Conservation (phyloP, 257 asterid species). For the Petrea volubilis region DNA sequence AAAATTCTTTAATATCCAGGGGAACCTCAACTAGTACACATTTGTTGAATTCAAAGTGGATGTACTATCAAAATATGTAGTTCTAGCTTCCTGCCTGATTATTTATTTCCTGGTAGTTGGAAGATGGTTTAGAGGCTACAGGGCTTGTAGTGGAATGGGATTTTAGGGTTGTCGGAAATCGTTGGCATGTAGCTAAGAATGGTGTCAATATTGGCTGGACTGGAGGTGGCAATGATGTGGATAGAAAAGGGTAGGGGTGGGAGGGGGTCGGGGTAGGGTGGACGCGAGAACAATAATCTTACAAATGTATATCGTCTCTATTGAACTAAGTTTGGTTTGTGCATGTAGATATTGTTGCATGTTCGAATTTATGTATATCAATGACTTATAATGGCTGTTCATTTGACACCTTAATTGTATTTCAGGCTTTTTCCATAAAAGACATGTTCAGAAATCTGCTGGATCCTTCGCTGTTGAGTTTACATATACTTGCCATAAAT, state of each 20-base stretch:
- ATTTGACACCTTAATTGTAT: conserved; percentile 24
- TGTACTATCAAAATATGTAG: not conserved
- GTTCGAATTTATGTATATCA: conserved; percentile 16
- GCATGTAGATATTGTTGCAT: conserved; percentile 17
- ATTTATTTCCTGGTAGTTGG: conserved; percentile 1
- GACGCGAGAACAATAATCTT: not conserved
- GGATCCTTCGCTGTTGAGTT: conserved; percentile 43
- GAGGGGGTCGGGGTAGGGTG: not conserved
- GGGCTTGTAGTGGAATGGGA: not conserved
- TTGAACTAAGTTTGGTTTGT: conserved; percentile 19
- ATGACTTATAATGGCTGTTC: conserved; percentile 16
- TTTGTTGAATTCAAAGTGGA: too few relatives aligned
- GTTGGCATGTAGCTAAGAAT: not conserved
- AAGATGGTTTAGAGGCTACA: not conserved
- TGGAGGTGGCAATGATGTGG: conserved; percentile 6
- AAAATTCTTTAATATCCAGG: too few relatives aligned
- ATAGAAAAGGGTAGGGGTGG: not conserved
- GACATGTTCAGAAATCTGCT: conserved; percentile 61
- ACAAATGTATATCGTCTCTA: conserved; percentile 11
- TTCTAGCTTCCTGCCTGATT: not conserved
- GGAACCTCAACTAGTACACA: too few relatives aligned
- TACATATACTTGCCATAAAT: conserved; percentile 67
- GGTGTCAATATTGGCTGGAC: conserved; percentile 9
- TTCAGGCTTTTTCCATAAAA: conserved; percentile 79
- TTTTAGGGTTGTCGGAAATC: not conserved